Percentiles rank a stretch among this genome's conserved stretches.
Conservation (phyloP, 495 filamentous ascomycete genomes). For the Penicillium tannophilum region DNA sequence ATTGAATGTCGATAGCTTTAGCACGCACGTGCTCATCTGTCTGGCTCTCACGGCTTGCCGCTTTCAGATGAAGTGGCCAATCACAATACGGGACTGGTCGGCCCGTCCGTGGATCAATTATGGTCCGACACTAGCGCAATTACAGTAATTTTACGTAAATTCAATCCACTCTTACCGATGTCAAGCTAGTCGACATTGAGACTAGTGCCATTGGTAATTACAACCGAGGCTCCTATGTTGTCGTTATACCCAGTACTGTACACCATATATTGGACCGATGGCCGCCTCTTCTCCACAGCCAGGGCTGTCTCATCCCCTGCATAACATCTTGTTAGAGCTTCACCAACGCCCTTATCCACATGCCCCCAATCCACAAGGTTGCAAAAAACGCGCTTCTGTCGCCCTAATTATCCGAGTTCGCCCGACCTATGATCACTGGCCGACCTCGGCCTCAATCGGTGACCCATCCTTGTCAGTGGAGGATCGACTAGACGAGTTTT, state of each 20-base stretch:
- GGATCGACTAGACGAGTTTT: slow-evolving; percentile 60
- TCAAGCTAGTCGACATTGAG: neutral
- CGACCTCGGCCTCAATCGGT: slow-evolving; percentile 29
- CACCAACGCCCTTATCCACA: slow-evolving; percentile 59
- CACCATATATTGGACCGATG: slow-evolving; percentile 10
- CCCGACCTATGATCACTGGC: slow-evolving; percentile 60
- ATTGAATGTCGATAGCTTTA: slow-evolving; percentile 10
- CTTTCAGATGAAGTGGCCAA: slow-evolving; percentile 6
- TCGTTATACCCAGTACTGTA: neutral
- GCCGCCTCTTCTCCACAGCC: slow-evolving; percentile 7
- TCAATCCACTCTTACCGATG: neutral
- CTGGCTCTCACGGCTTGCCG: slow-evolving; percentile 12
- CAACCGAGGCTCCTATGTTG: neutral
- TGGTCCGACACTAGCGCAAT: neutral
- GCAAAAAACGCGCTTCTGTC: slow-evolving; percentile 71
- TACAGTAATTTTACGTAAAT: slow-evolving; percentile 1
- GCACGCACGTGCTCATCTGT: slow-evolving; percentile 14
- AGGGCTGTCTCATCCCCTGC: slow-evolving; percentile 34
- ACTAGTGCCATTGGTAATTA: neutral
- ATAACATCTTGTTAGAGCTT: slow-evolving; percentile 53
- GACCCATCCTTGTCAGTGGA: slow-evolving; percentile 37
- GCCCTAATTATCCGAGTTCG: slow-evolving; percentile 71
- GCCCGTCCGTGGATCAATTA: neutral
- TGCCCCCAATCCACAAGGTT: slow-evolving; percentile 61
- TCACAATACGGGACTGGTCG: neutral